Conservation (phyloP, 805 yeast species). For the Starmerella bombi region DNA sequence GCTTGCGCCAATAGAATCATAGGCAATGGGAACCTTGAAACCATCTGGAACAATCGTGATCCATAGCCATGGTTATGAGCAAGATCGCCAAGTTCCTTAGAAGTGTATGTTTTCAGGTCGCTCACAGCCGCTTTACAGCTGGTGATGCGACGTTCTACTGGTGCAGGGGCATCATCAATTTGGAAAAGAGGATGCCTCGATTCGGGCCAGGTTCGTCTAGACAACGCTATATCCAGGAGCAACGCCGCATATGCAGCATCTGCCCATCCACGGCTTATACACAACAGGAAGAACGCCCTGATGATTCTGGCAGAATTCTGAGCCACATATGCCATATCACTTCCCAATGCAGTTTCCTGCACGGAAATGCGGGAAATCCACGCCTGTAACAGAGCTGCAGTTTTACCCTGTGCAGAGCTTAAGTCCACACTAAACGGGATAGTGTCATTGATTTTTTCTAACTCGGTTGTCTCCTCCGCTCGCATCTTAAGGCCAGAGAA, state of each 20-base stretch:
- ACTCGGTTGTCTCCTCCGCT: constrained; percentile 72
- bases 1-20: constrained; percentile 58
- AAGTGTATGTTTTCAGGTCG: constrained; percentile 53
- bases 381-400: constrained; percentile 77
- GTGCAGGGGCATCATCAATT: constrained; percentile 41
- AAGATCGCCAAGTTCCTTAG: constrained; percentile 73
- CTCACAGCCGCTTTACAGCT: constrained; percentile 43
- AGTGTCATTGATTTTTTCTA: constrained; percentile 44
- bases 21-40: constrained; percentile 64
- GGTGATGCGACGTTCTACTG: constrained; percentile 46
- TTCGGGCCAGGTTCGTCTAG: constrained; percentile 73
- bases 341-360: constrained; percentile 65
- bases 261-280: constrained; percentile 89
- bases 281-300: constrained; percentile 77
- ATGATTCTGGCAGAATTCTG: constrained; percentile 90
- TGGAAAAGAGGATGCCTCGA: constrained; percentile 74
- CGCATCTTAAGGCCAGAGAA: constrained; percentile 82
- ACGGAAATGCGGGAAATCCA: constrained; percentile 64
- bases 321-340: constrained; percentile 87
- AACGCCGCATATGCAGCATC: constrained; percentile 57
- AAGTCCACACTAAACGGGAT: constrained; percentile 13
- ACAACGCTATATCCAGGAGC: constrained; percentile 75
- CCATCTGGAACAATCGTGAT: constrained; percentile 39
- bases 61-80: constrained; percentile 78
- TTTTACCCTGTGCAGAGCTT: constrained; percentile 47